phyloP scores from a whole-genome alignment of 306 rosid species.

The Fragaria ananassa region DNA sequence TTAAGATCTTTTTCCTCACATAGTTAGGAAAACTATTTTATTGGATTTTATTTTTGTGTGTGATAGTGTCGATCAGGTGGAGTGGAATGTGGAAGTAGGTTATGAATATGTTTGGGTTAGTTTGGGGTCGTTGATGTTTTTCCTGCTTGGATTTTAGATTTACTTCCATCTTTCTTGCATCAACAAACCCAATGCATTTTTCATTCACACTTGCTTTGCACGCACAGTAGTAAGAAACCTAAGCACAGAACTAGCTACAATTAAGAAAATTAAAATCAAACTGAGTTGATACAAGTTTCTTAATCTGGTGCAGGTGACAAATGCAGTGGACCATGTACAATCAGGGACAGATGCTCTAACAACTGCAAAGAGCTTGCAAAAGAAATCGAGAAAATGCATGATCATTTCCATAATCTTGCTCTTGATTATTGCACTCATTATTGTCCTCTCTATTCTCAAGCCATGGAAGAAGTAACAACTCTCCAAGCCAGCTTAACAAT shows the following conservation, averaged over 20 bases:
- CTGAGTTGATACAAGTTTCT: background rate
- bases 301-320: conserved; percentile 56
- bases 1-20: background rate
- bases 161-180: background rate
- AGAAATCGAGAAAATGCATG: conserved; percentile 89
- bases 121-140: background rate
- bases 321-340: conserved; percentile 72
- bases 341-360: conserved; percentile 67
- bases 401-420: conserved; percentile 60
- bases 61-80: background rate
- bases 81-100: background rate
- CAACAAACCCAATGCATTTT: background rate
- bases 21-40: background rate
- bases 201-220: background rate
- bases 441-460: conserved; percentile 56
- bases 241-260: background rate
- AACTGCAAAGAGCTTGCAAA: conserved; percentile 71
- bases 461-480: conserved; percentile 54
- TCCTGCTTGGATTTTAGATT: background rate
- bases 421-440: conserved; percentile 56
- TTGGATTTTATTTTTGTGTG: background rate
- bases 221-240: background rate
- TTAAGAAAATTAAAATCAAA: background rate
- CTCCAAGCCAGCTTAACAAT: background rate
- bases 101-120: background rate